Conservation (phyloP, 1,284 basidiomycete genomes). For the Apiotrichum mycotoxinovorans region DNA sequence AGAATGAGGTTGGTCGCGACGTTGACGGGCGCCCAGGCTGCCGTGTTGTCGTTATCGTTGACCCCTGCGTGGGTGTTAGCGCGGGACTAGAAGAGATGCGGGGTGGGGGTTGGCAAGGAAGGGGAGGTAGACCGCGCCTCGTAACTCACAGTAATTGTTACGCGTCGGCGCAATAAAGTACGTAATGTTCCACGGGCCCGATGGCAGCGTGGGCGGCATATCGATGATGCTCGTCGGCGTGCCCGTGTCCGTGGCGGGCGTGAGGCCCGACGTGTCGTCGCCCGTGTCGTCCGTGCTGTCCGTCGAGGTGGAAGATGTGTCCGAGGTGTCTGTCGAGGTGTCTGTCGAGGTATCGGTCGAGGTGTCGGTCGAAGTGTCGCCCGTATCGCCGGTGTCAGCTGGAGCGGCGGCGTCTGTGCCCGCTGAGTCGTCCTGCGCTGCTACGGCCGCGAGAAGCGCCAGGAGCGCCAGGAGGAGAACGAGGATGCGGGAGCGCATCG, state of each 20-base stretch:
- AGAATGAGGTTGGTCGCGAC: conserved; percentile 14
- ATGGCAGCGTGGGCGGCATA: not conserved
- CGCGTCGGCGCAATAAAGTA: conserved; percentile 8
- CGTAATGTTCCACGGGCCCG: conserved; percentile 2
- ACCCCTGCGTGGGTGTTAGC: conserved; percentile 10
- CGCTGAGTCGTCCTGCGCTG: not conserved
- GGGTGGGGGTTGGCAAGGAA: not conserved
- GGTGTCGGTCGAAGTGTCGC: not conserved
- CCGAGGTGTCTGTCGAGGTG: not conserved
- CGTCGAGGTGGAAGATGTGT: too few species aligned
- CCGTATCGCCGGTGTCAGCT: not conserved
- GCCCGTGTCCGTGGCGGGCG: not conserved
- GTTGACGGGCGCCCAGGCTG: conserved; percentile 12
- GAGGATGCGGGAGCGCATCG: not conserved
- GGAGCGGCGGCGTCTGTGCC: not conserved
- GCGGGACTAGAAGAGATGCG: not conserved
- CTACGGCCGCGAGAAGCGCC: not conserved
- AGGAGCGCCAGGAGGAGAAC: not conserved
- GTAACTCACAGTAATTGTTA: conserved; percentile 15
- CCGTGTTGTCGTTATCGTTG: conserved; percentile 18
- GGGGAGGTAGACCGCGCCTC: not conserved
- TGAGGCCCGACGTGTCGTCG: not conserved
- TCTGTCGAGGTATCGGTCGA: not conserved
- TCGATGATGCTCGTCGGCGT: not conserved
- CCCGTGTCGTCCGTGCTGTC: not conserved